Evolutionary conservation across 768 basidiomycete genomes (phyloP).

Genomic region (Calvatia gigantea): DNA sequence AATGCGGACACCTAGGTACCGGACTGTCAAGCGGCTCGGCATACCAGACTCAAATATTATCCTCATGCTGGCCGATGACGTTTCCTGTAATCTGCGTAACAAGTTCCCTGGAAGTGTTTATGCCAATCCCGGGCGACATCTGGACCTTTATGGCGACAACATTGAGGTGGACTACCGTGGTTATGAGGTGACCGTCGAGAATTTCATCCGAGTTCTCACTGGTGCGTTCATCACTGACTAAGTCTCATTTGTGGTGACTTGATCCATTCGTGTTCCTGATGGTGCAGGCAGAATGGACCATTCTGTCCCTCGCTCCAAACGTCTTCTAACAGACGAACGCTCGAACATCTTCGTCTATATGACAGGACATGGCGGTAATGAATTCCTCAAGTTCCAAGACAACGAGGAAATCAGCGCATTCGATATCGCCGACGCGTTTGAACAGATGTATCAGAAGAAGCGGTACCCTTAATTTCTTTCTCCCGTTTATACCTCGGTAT

Average conservation of each 20-base stretch:
- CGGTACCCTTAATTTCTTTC: constrained; percentile 45
- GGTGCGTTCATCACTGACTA: constrained; percentile 45
- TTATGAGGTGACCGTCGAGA: constrained; percentile 97
- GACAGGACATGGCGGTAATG: constrained; percentile 98
- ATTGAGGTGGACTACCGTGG: constrained; percentile 99
- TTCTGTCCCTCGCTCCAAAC: constrained; percentile 87
- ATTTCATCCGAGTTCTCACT: constrained; percentile 87
- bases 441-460: constrained; percentile 98
- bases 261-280: background rate
- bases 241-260: background rate
- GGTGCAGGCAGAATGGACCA: constrained; percentile 73
- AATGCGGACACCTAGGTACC: constrained; percentile 69
- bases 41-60: constrained; percentile 99
- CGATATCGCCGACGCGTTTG: constrained; percentile 96
- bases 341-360: constrained; percentile 97
- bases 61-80: constrained; percentile 97
- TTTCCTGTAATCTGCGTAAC: constrained; percentile 90
- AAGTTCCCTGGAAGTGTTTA: constrained; percentile 91
- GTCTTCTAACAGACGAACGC: constrained; percentile 83
- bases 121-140: constrained; percentile 73
- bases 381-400: constrained; percentile 99
- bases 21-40: constrained; percentile 95
- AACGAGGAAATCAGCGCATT: constrained; percentile 97
- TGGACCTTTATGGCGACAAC: constrained; percentile 93
- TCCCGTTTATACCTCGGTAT: background rate